A percentile compares a stretch with the other conserved stretches of the same genome.
Evolutionary conservation across 495 filamentous ascomycete species (phyloP).

Genomic region (Terfezia boudieri): DNA sequence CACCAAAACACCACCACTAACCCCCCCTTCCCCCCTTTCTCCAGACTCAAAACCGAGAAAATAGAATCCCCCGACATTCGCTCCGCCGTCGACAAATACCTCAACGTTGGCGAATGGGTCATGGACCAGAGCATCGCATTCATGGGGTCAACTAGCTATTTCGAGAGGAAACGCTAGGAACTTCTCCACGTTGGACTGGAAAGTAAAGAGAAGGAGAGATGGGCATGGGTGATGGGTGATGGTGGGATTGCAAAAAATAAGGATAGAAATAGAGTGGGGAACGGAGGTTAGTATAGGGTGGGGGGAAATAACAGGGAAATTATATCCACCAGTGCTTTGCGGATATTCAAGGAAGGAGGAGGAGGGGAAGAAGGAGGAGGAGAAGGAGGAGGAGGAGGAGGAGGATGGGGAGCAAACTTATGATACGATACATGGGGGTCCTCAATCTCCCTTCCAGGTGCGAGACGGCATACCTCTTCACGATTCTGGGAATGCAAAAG

Average conservation of each 20-base stretch:
- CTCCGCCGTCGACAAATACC: constrained; percentile 84
- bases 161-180: constrained; percentile 60
- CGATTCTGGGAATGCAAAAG: too few relatives aligned
- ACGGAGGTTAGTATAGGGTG: background rate
- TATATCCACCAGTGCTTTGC: background rate
- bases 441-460: too few relatives aligned
- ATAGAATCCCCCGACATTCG: constrained; percentile 71
- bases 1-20: background rate
- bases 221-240: background rate
- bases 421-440: too few relatives aligned
- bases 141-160: constrained; percentile 65
- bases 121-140: constrained; percentile 93
- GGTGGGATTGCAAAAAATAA: background rate
- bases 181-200: background rate
- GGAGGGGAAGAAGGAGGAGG: too few relatives aligned
- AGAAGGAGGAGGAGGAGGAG: too few relatives aligned
- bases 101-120: constrained; percentile 88
- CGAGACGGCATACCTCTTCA: too few relatives aligned
- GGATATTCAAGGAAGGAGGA: too few relatives aligned
- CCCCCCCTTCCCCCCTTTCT: background rate
- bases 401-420: too few relatives aligned
- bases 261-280: background rate
- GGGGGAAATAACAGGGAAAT: background rate
- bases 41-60: constrained; percentile 66
- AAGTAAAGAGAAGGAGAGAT: background rate